Evolutionary conservation across 1,284 basidiomycete species (phyloP), one percentile per base, ranked within the genome.

Genomic region (Mycena citricolor): DNA sequence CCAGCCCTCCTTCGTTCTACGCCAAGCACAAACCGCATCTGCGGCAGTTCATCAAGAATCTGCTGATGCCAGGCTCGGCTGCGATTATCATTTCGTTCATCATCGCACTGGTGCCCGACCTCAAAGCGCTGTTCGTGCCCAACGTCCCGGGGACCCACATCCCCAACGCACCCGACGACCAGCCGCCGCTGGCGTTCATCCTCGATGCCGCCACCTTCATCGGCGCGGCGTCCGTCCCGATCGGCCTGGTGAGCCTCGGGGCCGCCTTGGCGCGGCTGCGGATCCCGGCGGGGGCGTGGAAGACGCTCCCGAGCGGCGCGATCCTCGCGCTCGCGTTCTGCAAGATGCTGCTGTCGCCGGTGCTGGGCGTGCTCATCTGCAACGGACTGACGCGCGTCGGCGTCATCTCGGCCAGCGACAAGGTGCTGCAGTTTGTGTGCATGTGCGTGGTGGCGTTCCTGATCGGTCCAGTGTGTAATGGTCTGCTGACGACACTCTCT

Each of bases 221-320:
- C 10, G 88, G 88, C 1, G 79, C 66, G 0, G 84, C 87, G 0
- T 78, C 79, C 1, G 79, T 92, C 1, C 90, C 90, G 0, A 60
- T 89, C 1, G 84, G 82, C 1, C 64, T 93, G 22, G 75, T 90
- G 11, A 79, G 81, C 17, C 68, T 92, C 2, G 90, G 90, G 0
- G 81, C 83, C 1, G 81, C 83, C 1, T 73, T 92, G 20, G 86
- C 88, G 0, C 68, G 84, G 30, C 59, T 92, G 41, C 70, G 75
- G 29, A 61, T 88, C 3, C 78, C 81, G 1, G 32, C 45, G 8
- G 50, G 50, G 8, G 67, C 71, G 49, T 79, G 71, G 78, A 63
- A 54, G 11, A 68, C 67, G 3, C 65, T 90, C 11, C 90, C 90
- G 0, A 57, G 83, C 0, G 79, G 79, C 2, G 82, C 88, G 0